phyloP scores from a whole-genome alignment of 1,139 yeast species.

The Saccharomycopsis hybrid region DNA sequence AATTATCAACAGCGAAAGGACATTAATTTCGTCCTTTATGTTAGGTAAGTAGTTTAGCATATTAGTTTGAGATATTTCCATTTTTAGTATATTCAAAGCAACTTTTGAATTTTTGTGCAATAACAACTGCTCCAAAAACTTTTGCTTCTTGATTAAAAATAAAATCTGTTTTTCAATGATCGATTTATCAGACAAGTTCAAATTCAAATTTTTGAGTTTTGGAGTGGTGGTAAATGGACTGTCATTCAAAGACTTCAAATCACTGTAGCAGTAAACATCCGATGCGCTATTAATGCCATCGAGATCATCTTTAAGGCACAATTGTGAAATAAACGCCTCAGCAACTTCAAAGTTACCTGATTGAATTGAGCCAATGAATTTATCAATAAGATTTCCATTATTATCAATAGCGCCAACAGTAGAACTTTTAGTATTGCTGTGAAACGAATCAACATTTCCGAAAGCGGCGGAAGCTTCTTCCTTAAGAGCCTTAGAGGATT shows the following conservation, averaged over 20 bases:
- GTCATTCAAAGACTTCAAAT: conserved; percentile 1
- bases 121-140: conserved; percentile 36
- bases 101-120: conserved; percentile 29
- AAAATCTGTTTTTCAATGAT: conserved; percentile 29
- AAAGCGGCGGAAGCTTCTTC: conserved; percentile 24
- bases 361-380: conserved; percentile 35
- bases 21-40: conserved; percentile 4
- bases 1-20: conserved; percentile 3
- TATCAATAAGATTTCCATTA: conserved; percentile 26
- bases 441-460: not conserved
- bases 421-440: not conserved
- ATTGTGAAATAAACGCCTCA: conserved; percentile 28
- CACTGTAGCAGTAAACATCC: not conserved
- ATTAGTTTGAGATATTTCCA: conserved; percentile 31
- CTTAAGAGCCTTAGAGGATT: conserved; percentile 33
- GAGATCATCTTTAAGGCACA: conserved; percentile 21
- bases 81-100: conserved; percentile 38
- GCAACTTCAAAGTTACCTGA: conserved; percentile 40
- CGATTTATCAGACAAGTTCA: not conserved
- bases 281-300: not conserved
- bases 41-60: conserved; percentile 22
- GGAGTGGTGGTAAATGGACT: conserved; percentile 5
- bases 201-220: too few relatives aligned
- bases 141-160: conserved; percentile 32
- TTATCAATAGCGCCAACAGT: not conserved